phyloP scores from a whole-genome alignment of 768 basidiomycete genomes.

The Mycena venus region DNA sequence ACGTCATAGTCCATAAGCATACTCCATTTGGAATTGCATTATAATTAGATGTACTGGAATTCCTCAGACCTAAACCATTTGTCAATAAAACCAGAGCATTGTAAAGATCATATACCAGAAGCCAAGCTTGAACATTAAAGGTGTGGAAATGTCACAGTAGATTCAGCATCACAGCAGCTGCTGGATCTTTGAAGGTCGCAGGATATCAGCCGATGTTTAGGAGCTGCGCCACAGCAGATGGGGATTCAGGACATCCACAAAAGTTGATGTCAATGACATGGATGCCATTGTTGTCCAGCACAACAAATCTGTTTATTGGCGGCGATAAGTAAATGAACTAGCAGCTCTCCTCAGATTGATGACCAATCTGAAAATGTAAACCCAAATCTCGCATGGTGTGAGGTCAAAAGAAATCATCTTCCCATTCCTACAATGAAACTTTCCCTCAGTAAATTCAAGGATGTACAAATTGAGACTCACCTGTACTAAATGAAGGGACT shows the following conservation, averaged over 20 bases:
- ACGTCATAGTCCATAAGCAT: no score
- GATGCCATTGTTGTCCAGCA: constrained; percentile 37
- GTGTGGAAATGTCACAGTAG: constrained; percentile 37
- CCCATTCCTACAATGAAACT: constrained; percentile 33
- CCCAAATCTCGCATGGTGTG: neutral
- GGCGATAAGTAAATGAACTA: neutral
- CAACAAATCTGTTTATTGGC: constrained; percentile 19
- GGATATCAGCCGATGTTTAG: constrained; percentile 24
- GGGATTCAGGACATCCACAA: constrained; percentile 28
- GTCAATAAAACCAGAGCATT: constrained; percentile 17
- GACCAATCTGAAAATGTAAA: constrained; percentile 38
- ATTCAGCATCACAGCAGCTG: constrained; percentile 34
- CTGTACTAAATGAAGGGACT: constrained; percentile 36
- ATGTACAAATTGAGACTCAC: constrained; percentile 1
- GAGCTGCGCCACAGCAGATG: constrained; percentile 19
- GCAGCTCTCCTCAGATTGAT: constrained; percentile 24
- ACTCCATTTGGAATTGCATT: no score
- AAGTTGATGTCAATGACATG: constrained; percentile 35
- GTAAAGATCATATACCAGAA: constrained; percentile 37
- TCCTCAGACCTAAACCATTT: neutral
- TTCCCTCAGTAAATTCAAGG: no score
- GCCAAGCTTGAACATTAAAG: constrained; percentile 31
- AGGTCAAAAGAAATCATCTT: constrained; percentile 19
- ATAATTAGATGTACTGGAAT: constrained; percentile 7
- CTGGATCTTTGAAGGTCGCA: constrained; percentile 27